Conservation (phyloP, 345 rosid genomes). For the Citrus inodora region DNA sequence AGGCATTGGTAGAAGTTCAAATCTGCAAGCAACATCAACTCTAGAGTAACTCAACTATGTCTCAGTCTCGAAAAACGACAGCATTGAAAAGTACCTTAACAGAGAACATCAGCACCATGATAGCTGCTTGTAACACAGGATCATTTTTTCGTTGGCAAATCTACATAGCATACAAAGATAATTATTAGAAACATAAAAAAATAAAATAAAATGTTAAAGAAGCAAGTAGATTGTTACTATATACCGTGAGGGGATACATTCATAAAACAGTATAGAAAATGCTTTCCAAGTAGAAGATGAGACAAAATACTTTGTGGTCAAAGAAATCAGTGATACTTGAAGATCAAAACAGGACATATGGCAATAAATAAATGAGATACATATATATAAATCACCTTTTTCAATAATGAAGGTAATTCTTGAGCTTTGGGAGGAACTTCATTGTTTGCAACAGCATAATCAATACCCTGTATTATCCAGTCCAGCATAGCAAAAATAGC, state of each 20-base stretch:
- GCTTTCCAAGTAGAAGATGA: neutral
- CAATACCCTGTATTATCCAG: constrained; percentile 70
- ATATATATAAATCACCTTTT: constrained; percentile 41
- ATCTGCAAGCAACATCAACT: neutral
- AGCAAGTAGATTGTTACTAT: neutral
- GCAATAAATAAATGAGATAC: neutral
- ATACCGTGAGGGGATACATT: neutral
- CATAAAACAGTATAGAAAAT: neutral
- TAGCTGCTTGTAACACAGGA: constrained; percentile 42
- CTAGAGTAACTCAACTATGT: neutral
- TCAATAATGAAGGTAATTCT: constrained; percentile 57
- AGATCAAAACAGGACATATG: neutral
- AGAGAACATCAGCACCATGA: constrained; percentile 87
- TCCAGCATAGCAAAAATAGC: neutral
- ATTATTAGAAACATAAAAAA: neutral
- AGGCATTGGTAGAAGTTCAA: neutral
- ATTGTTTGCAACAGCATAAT: constrained; percentile 76
- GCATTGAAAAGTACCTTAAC: constrained; percentile 55
- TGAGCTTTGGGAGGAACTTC: constrained; percentile 51
- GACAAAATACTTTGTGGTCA: neutral
- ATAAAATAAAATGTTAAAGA: neutral
- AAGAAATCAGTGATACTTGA: neutral
- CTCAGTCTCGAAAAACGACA: neutral
- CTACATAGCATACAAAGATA: constrained; percentile 34
- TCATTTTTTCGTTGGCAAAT: constrained; percentile 57